Conservation (phyloP, 768 basidiomycete genomes). For the Macrolepiota albuminosa region DNA sequence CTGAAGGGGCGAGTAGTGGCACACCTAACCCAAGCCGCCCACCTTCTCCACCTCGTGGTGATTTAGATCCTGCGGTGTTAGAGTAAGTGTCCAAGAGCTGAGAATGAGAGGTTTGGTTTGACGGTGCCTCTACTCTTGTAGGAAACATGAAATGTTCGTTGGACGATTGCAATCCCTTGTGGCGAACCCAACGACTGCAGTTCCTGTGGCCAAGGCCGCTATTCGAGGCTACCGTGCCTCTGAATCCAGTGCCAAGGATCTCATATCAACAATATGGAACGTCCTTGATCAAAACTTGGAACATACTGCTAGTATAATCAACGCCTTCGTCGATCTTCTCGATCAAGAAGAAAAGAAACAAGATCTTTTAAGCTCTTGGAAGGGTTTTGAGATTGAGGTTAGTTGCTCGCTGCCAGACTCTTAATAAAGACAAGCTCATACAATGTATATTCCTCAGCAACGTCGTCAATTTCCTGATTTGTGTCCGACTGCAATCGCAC, state of each 20-base stretch:
- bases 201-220: slow-evolving; percentile 65
- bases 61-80: slow-evolving; percentile 47
- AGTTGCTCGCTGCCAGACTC: slow-evolving; percentile 7
- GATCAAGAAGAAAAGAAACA: slow-evolving; percentile 84
- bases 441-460: slow-evolving; percentile 45
- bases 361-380: slow-evolving; percentile 73
- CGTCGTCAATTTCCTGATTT: slow-evolving; percentile 83
- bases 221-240: slow-evolving; percentile 72
- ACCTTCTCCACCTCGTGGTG: slow-evolving; percentile 36
- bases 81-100: slow-evolving; percentile 39
- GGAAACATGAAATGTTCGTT: slow-evolving; percentile 64
- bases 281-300: slow-evolving; percentile 46
- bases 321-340: slow-evolving; percentile 64
- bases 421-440: neutral
- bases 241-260: slow-evolving; percentile 77
- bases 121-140: slow-evolving; percentile 22
- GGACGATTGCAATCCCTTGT: slow-evolving; percentile 56
- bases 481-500: slow-evolving; percentile 42
- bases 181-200: slow-evolving; percentile 50
- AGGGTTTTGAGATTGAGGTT: slow-evolving; percentile 81
- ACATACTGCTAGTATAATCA: slow-evolving; percentile 68
- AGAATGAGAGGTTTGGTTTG: neutral
- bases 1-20: slow-evolving; percentile 17
- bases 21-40: slow-evolving; percentile 27
- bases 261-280: slow-evolving; percentile 65